Base-by-base conservation (phyloP, 139 green algal genomes). In the Nannochloris sp. region DNA sequence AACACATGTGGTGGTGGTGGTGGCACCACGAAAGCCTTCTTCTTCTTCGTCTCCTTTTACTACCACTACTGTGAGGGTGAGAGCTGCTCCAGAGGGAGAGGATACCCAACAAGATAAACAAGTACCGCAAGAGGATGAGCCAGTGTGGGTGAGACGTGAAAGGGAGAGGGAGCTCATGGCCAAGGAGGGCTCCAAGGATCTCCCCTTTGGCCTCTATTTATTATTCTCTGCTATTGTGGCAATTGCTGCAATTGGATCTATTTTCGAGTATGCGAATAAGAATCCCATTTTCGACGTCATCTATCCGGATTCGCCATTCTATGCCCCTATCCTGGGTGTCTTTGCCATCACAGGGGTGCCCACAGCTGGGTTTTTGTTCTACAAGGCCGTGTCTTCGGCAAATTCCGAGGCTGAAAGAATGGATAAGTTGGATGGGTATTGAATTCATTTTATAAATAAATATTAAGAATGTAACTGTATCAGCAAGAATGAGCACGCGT, bases 301-400 rank as follows among this genome's bases (percentile, higher is more conserved):
- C 17, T 40, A 53, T 9, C 76, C 80, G 5, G 81, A 89, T 48
- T 86, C 49, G 53, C 80, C 83, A 1, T 59, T 91, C 9, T 95
- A 82, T 75, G 57, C 70, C 1, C 86, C 86, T n/a, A 81, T 95
- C 26, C 67, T 95, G 5, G 73, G 82, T 17, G 66, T 86, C 25
- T 88, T 95, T 77, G 84, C 74, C 0, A 30, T 92, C 44, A 91
- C 85, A n/a, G 88, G 88, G 9, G 63, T 91, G 23, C 87, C 87
- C 4, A 79, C 74, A 1, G 60, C 86, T 82, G 80, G 80, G 2
- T 90, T 75, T 53, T 65, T 94, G 31, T 94, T 94, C 64, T 81
- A 83, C 56, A 81, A 85, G 62, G 76, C 79, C 5, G 79, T 94
- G 2, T 68, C 75, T 33, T 63, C 70, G 12, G 88, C 86, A 61